phyloP scores from a whole-genome alignment of 768 basidiomycete genomes.

The Plicaturopsis crispa region DNA sequence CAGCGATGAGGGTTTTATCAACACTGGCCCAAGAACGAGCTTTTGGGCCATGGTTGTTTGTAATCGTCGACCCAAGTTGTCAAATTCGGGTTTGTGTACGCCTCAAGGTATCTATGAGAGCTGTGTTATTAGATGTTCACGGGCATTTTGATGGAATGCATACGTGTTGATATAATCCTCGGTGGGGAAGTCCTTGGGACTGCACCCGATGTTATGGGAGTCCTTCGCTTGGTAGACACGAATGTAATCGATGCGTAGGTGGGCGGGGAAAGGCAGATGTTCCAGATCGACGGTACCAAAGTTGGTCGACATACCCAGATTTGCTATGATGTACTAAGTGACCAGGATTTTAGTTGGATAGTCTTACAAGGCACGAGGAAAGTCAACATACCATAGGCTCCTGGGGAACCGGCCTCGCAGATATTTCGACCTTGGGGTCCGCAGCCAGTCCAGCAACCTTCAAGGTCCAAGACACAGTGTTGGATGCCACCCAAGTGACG shows the following conservation, averaged over 20 bases:
- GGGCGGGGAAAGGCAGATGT: slow-evolving; percentile 33
- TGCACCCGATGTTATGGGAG: slow-evolving; percentile 65
- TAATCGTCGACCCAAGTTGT: slow-evolving; percentile 29
- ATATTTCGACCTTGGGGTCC: slow-evolving; percentile 52
- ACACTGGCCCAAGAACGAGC: slow-evolving; percentile 18
- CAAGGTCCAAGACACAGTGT: slow-evolving; percentile 68
- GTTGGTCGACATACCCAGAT: slow-evolving; percentile 52
- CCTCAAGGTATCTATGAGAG: slow-evolving; percentile 24
- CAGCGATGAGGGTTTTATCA: no score
- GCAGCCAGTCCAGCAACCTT: slow-evolving; percentile 59
- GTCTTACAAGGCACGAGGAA: slow-evolving; percentile 20
- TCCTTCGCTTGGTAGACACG: slow-evolving; percentile 67
- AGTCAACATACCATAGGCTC: slow-evolving; percentile 69
- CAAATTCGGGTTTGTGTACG: slow-evolving; percentile 35
- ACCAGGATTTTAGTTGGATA: background rate
- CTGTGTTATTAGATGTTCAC: background rate
- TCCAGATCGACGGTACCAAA: slow-evolving; percentile 52
- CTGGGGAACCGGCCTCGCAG: slow-evolving; percentile 59
- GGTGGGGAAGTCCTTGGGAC: slow-evolving; percentile 62
- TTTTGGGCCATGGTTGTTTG: slow-evolving; percentile 32
- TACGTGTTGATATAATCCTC: slow-evolving; percentile 62
- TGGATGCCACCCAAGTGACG: slow-evolving; percentile 77
- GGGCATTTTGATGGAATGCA: slow-evolving; percentile 10
- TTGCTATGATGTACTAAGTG: slow-evolving; percentile 42
- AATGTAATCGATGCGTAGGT: slow-evolving; percentile 46